Conservation (phyloP, 345 rosid genomes). For the Kandelia obovata region DNA sequence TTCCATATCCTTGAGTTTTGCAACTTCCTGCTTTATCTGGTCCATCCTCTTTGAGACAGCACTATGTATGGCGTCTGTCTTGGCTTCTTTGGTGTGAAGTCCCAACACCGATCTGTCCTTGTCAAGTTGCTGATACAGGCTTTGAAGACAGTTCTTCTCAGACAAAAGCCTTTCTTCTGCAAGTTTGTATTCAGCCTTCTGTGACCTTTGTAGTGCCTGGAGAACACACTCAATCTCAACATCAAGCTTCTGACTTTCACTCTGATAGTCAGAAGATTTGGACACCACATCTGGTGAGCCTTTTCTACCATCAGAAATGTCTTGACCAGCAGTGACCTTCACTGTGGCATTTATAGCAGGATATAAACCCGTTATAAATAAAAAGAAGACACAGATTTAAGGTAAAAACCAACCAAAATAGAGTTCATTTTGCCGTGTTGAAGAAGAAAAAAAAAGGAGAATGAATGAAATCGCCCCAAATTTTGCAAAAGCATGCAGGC, state of each 20-base stretch:
- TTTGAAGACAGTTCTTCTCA: constrained; percentile 56
- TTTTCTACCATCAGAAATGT: constrained; percentile 23
- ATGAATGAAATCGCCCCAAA: too few species aligned
- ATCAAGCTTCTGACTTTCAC: constrained; percentile 55
- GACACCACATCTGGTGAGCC: constrained; percentile 23
- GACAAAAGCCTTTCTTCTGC: constrained; percentile 59
- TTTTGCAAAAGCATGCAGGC: too few species aligned
- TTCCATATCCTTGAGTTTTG: constrained; percentile 63
- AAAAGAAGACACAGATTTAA: not conserved
- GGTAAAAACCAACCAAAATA: too few species aligned
- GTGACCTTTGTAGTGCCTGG: constrained; percentile 48
- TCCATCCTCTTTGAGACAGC: constrained; percentile 43
- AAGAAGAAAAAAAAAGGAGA: too few species aligned
- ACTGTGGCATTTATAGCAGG: constrained; percentile 28
- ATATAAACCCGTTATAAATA: constrained; percentile 31
- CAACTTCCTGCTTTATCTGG: constrained; percentile 53
- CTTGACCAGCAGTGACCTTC: constrained; percentile 27
- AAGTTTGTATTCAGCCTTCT: constrained; percentile 54
- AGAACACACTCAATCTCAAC: constrained; percentile 59
- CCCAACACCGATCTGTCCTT: constrained; percentile 53
- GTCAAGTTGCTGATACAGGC: constrained; percentile 62
- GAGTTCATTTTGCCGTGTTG: not conserved
- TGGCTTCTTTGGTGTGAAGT: constrained; percentile 21
- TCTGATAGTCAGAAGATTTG: constrained; percentile 35
- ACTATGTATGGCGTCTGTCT: constrained; percentile 30